Conservation (phyloP, 106 monocot genomes). For the Phalaenopsis aphrodite region DNA sequence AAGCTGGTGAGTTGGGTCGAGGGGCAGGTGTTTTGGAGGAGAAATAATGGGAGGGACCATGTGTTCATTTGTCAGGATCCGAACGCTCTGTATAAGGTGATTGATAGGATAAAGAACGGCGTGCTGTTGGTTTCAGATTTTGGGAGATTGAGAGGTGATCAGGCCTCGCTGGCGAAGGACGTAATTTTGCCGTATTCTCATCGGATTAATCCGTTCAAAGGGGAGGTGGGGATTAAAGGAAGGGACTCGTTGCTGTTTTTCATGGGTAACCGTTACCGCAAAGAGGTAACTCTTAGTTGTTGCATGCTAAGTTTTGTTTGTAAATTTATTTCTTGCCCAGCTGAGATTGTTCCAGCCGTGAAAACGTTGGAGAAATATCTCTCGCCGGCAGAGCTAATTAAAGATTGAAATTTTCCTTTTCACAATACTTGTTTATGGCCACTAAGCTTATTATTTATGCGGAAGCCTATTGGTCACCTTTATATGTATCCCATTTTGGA, state of each 20-base stretch:
- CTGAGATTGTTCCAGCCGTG: neutral
- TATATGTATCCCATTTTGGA: neutral
- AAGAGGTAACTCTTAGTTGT: conserved; percentile 42
- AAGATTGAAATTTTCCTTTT: neutral
- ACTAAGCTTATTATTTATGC: neutral
- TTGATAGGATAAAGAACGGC: conserved; percentile 50
- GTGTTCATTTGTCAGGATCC: conserved; percentile 85
- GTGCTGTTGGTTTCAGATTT: conserved; percentile 71
- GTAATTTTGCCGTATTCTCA: conserved; percentile 80
- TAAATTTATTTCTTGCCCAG: neutral
- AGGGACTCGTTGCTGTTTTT: conserved; percentile 66
- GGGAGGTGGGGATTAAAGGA: conserved; percentile 40
- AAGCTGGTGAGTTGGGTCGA: conserved; percentile 76
- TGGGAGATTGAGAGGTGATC: conserved; percentile 56
- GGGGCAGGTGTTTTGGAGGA: conserved; percentile 53
- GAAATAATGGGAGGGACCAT: conserved; percentile 74
- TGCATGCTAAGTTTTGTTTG: neutral
- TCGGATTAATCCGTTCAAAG: conserved; percentile 65
- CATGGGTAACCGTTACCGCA: conserved; percentile 86
- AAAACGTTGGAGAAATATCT: neutral
- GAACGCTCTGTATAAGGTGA: conserved; percentile 58
- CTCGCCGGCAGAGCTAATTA: neutral
- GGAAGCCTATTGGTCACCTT: neutral
- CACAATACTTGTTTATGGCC: neutral
- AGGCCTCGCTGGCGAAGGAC: conserved; percentile 76